These are phyloP conservation scores for Pachysandra terminalis DNA, from an alignment of 164 flowering plant genomes.

Conservation along the genomic window DNA sequence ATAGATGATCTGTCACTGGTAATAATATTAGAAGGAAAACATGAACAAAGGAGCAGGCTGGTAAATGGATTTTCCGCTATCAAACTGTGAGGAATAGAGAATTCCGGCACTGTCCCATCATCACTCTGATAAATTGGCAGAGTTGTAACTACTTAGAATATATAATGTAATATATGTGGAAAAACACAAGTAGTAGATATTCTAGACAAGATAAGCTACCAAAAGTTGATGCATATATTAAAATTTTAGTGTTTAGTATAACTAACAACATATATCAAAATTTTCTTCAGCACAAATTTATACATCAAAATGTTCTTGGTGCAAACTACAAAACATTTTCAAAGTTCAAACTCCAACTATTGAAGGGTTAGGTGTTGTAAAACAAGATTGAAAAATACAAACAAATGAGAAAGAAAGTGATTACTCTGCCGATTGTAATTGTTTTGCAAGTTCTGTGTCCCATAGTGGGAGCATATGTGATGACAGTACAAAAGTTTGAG, in stretches of 20 bases:
- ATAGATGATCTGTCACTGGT: slow-evolving; percentile 28
- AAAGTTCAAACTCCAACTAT: background rate
- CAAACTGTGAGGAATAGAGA: slow-evolving; percentile 71
- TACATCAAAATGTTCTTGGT: too few relatives aligned
- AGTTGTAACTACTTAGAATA: background rate
- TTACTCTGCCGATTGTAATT: too few relatives aligned
- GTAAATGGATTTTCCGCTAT: slow-evolving; percentile 92
- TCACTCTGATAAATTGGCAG: slow-evolving; percentile 51
- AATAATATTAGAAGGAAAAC: slow-evolving; percentile 30
- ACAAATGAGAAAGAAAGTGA: background rate
- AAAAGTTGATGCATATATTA: background rate
- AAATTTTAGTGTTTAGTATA: background rate
- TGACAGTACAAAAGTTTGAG: background rate
- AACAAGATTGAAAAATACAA: background rate
- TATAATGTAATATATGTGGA: background rate
- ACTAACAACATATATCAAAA: too few relatives aligned
- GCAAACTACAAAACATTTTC: too few relatives aligned
- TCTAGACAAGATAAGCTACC: background rate
- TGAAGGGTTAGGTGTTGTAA: background rate
- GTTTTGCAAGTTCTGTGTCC: background rate
- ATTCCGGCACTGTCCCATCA: slow-evolving; percentile 63
- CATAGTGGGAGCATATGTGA: background rate
- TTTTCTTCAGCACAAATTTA: too few relatives aligned
- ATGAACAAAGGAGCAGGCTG: slow-evolving; percentile 78
- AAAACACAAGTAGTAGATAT: background rate